These are phyloP conservation scores for Annulohypoxylon nitens DNA, from an alignment of 495 filamentous ascomycete species.

Conservation along the genomic window DNA sequence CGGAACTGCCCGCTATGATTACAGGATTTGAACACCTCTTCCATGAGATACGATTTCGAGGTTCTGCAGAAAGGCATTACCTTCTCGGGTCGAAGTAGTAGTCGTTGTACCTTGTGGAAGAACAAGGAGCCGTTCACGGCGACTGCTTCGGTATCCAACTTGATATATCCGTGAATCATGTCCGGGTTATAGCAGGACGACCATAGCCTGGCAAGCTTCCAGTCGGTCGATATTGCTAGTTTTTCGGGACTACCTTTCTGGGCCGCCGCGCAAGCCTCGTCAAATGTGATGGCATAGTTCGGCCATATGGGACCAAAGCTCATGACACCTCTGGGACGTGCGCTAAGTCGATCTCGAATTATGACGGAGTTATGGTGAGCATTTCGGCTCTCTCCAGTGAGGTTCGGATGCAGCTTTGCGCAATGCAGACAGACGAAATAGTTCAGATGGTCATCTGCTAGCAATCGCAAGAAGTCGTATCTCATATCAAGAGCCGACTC, in stretches of 20 bases:
- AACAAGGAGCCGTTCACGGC: slow-evolving; percentile 9
- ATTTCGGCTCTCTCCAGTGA: neutral
- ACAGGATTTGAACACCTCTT: slow-evolving; percentile 31
- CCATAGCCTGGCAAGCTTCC: slow-evolving; percentile 35
- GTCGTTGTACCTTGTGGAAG: slow-evolving; percentile 30
- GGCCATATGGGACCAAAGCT: slow-evolving; percentile 38
- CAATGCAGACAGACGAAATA: slow-evolving; percentile 24
- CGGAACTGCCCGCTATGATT: slow-evolving; percentile 8
- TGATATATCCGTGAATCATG: slow-evolving; percentile 33
- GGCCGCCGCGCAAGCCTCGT: slow-evolving; percentile 3
- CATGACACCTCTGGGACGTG: slow-evolving; percentile 15
- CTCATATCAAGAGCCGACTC: neutral
- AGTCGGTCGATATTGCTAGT: slow-evolving; percentile 31
- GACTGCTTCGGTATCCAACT: slow-evolving; percentile 34
- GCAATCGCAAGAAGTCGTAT: slow-evolving; percentile 14
- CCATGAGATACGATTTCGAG: slow-evolving; percentile 2
- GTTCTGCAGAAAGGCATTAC: slow-evolving; percentile 18
- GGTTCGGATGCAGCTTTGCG: slow-evolving; percentile 21
- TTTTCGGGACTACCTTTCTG: neutral
- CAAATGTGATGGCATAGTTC: slow-evolving; percentile 16
- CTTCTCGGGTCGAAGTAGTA: slow-evolving; percentile 22
- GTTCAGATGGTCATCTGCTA: slow-evolving; percentile 11
- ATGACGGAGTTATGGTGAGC: neutral
- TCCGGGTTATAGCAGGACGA: slow-evolving; percentile 35
- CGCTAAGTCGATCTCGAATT: neutral